Evolutionary conservation across 176 grass and related monocot species (phyloP).

Genomic region (Urochloa ruziziensis): DNA sequence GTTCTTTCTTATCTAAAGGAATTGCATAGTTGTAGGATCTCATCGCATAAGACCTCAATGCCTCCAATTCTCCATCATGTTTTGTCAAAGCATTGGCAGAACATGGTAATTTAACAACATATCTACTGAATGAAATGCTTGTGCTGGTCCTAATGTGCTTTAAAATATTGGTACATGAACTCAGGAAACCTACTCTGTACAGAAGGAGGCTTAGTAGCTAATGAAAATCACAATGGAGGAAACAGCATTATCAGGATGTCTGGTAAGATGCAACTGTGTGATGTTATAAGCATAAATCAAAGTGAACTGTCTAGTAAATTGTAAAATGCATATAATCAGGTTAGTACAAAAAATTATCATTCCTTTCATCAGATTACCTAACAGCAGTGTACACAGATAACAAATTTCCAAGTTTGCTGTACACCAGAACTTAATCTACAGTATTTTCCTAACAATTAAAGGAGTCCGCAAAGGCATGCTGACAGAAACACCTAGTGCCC

Average conservation of each 20-base stretch:
- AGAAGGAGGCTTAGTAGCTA: constrained; percentile 1
- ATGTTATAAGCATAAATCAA: background rate
- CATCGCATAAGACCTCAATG: background rate
- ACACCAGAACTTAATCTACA: background rate
- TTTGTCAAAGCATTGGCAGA: background rate
- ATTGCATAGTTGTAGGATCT: background rate
- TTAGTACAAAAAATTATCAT: background rate
- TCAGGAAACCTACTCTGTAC: constrained; percentile 1
- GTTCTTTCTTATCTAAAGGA: background rate
- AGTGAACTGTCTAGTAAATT: background rate
- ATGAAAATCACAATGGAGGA: background rate
- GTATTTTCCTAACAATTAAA: background rate
- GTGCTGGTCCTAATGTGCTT: background rate
- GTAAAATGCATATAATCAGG: background rate
- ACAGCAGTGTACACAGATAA: background rate
- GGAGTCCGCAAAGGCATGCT: background rate
- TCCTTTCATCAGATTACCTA: background rate
- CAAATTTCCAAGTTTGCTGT: background rate
- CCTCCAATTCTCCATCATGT: background rate
- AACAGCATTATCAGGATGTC: background rate
- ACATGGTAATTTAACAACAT: background rate
- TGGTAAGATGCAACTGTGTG: background rate
- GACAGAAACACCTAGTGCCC: background rate
- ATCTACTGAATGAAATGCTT: background rate
- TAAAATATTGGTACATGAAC: background rate